Evolutionary conservation across 495 filamentous ascomycete genomes (phyloP).

Genomic region (Hypoxylon subgilvum): DNA sequence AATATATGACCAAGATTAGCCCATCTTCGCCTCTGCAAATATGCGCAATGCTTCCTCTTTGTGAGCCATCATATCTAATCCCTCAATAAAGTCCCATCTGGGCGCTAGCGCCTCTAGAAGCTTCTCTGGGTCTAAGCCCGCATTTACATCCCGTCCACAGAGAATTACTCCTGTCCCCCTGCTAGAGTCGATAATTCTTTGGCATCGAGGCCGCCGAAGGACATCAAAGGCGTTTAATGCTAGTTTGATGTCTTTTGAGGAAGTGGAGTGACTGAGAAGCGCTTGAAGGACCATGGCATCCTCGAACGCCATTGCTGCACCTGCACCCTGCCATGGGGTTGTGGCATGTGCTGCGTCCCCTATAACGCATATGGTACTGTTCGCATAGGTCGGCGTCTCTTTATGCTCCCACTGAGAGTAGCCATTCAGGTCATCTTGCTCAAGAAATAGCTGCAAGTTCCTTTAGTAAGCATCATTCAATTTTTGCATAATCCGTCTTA

Average conservation of each 20-base stretch:
- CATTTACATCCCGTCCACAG: slow-evolving; percentile 3
- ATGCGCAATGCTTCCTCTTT: too few relatives aligned
- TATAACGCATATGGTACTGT: slow-evolving; percentile 57
- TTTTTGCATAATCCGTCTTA: not conserved
- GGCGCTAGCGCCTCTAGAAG: too few relatives aligned
- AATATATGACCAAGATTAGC: too few relatives aligned
- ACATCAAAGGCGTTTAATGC: slow-evolving; percentile 65
- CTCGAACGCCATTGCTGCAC: slow-evolving; percentile 69
- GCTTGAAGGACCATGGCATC: slow-evolving; percentile 66
- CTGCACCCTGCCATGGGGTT: slow-evolving; percentile 71
- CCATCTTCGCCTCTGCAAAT: too few relatives aligned
- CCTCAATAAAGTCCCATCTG: too few relatives aligned
- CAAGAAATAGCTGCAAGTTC: slow-evolving; percentile 11
- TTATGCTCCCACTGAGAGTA: slow-evolving; percentile 32
- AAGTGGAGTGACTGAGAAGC: slow-evolving; percentile 52
- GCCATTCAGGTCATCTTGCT: slow-evolving; percentile 9
- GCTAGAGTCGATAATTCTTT: slow-evolving; percentile 39
- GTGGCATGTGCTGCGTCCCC: slow-evolving; percentile 73
- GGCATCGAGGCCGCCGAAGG: slow-evolving; percentile 53
- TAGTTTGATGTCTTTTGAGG: slow-evolving; percentile 44
- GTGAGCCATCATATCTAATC: too few relatives aligned
- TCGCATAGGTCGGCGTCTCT: slow-evolving; percentile 19
- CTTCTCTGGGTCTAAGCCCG: too few relatives aligned
- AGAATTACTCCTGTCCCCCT: slow-evolving; percentile 34
- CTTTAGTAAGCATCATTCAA: not conserved